Percentiles rank a stretch among this genome's conserved stretches.
phyloP scores from a whole-genome alignment of 192 early-diverging fungal genomes.

The Umbelopsis sp. region DNA sequence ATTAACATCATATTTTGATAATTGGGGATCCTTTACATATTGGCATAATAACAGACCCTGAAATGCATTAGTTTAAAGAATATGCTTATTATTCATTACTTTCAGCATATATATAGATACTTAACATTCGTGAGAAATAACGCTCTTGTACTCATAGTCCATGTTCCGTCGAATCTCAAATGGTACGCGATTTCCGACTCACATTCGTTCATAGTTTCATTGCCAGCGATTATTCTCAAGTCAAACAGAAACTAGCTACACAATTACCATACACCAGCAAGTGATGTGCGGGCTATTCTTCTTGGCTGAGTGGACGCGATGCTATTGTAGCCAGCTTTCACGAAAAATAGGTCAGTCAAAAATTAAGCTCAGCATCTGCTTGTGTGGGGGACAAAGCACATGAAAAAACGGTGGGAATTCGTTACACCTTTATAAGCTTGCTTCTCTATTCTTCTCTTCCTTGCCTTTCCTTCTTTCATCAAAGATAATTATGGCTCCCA shows the following conservation, averaged over 20 bases:
- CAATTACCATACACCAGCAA: too few relatives aligned
- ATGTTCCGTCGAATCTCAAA: constrained; percentile 62
- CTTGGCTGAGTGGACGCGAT: too few relatives aligned
- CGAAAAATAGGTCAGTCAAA: too few relatives aligned
- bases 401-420: background rate
- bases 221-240: too few relatives aligned
- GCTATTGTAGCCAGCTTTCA: too few relatives aligned
- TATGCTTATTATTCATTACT: background rate
- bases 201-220: constrained; percentile 64
- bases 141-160: constrained; percentile 57
- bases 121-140: constrained; percentile 70
- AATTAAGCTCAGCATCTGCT: background rate
- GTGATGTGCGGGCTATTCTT: too few relatives aligned
- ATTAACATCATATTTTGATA: constrained; percentile 72
- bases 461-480: background rate
- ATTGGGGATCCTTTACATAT: constrained; percentile 59
- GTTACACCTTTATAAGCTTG: background rate
- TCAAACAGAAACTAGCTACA: too few relatives aligned
- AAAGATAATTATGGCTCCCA: constrained; percentile 10
- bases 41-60: constrained; percentile 70
- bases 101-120: background rate
- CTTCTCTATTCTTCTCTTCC: background rate
- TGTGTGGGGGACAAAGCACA: constrained; percentile 12
- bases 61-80: background rate
- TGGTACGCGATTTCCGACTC: constrained; percentile 70